Conservation (phyloP, 1,284 basidiomycete species). For the Cryptococcus wingfieldii region DNA sequence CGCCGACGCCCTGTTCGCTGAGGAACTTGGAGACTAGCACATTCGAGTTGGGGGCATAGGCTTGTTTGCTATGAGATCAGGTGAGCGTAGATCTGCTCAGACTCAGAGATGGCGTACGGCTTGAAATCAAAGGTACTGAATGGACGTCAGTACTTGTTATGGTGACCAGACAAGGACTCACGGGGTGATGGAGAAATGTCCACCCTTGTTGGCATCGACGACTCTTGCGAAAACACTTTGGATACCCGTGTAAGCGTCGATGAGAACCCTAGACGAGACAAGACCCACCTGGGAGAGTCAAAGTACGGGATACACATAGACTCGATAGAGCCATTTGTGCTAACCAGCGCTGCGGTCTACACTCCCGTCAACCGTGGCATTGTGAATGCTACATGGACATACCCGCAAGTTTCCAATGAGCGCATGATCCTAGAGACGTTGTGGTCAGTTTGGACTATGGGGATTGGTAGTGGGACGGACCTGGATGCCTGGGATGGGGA, state of each 20-base stretch:
- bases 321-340: conserved; percentile 53
- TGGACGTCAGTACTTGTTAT: not conserved
- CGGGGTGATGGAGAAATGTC: conserved; percentile 82
- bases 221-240: conserved; percentile 67
- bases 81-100: conserved; percentile 50
- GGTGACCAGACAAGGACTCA: conserved; percentile 27
- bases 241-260: not conserved
- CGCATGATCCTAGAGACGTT: conserved; percentile 46
- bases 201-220: conserved; percentile 61
- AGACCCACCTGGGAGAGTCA: conserved; percentile 63
- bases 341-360: conserved; percentile 49
- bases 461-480: conserved; percentile 8
- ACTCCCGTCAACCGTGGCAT: not conserved
- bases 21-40: conserved; percentile 84
- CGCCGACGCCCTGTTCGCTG: conserved; percentile 71
- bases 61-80: conserved; percentile 62
- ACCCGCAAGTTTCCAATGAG: conserved; percentile 49
- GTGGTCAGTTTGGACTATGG: conserved; percentile 9
- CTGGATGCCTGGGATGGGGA: conserved; percentile 32
- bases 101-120: conserved; percentile 14
- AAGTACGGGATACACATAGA: conserved; percentile 89
- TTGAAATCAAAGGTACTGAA: conserved; percentile 33
- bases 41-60: conserved; percentile 81
- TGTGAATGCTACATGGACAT: conserved; percentile 1
- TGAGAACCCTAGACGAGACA: too few species aligned